phyloP scores from a whole-genome alignment of 176 grass and related monocot species.

The Rhynchospora pubera region DNA sequence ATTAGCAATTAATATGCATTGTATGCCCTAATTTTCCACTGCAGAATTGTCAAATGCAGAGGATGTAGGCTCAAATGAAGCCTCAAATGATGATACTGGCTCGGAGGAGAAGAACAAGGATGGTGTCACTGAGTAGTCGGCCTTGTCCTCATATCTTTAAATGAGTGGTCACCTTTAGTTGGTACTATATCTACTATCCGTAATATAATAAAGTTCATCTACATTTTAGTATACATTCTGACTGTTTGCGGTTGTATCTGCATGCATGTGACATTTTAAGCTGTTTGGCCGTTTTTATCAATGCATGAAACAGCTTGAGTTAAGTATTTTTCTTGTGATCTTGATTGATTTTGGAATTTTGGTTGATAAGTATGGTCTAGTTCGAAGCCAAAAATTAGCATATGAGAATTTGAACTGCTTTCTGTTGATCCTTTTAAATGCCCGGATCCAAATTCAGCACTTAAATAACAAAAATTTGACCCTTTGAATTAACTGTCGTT shows the following conservation, averaged over 20 bases:
- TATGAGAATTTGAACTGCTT: too few relatives aligned
- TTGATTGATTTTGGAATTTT: background rate
- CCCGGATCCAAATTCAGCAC: background rate
- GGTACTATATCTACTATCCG: constrained; percentile 9
- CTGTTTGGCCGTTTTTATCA: constrained; percentile 2
- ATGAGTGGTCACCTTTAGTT: background rate
- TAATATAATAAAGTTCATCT: constrained; percentile 9
- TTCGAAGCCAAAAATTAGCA: background rate
- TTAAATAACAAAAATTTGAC: background rate
- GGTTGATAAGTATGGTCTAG: background rate
- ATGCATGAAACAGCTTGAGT: constrained; percentile 18
- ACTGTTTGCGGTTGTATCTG: constrained; percentile 4
- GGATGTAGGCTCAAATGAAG: constrained; percentile 38
- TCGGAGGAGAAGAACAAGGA: constrained; percentile 49
- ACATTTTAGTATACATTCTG: background rate
- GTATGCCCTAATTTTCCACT: background rate
- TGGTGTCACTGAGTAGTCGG: background rate
- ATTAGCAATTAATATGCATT: background rate
- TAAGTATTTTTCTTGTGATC: background rate
- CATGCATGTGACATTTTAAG: constrained; percentile 9
- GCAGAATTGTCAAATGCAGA: constrained; percentile 53
- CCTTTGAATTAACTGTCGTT: background rate
- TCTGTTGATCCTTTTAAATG: too few relatives aligned
- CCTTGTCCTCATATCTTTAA: background rate
- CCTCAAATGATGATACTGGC: background rate